Evolutionary conservation across 2,329 filamentous ascomycete genomes (phyloP).

Genomic region (Helotiales sp.): DNA sequence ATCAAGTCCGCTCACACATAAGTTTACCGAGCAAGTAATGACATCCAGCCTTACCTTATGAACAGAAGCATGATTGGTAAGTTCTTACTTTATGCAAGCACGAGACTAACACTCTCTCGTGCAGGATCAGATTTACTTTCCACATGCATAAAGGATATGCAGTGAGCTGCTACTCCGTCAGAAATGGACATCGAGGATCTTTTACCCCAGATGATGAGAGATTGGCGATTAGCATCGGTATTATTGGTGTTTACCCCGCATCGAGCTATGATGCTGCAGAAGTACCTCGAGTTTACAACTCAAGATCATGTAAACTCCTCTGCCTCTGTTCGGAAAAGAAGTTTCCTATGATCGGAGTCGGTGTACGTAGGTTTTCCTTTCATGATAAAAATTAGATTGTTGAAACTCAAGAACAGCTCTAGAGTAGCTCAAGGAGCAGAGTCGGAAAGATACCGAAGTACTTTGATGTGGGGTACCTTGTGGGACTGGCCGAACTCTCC

Average conservation of each 20-base stretch:
- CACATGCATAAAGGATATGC: neutral
- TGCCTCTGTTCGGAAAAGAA: neutral
- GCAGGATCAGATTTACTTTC: too few species aligned
- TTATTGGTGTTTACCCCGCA: neutral
- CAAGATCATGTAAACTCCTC: neutral
- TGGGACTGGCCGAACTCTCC: slow-evolving; percentile 5
- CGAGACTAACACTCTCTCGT: too few species aligned
- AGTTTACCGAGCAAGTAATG: neutral
- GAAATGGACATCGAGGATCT: too few species aligned
- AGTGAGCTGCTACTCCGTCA: too few species aligned
- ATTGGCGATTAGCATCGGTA: neutral
- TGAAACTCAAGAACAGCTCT: neutral
- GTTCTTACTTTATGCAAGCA: neutral
- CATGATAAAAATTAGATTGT: neutral
- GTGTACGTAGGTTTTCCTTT: too few species aligned
- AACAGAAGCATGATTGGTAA: neutral
- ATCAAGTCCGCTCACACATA: neutral
- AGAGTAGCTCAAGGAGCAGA: neutral
- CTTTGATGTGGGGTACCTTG: neutral
- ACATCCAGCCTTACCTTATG: neutral
- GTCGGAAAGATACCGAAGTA: slow-evolving; percentile 10
- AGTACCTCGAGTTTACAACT: neutral
- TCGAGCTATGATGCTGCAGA: neutral
- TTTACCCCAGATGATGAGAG: neutral
- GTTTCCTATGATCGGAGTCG: too few species aligned